These are phyloP conservation scores for Opeltia flavorubescens DNA, from an alignment of 495 filamentous ascomycete genomes.

Conservation along the genomic window DNA sequence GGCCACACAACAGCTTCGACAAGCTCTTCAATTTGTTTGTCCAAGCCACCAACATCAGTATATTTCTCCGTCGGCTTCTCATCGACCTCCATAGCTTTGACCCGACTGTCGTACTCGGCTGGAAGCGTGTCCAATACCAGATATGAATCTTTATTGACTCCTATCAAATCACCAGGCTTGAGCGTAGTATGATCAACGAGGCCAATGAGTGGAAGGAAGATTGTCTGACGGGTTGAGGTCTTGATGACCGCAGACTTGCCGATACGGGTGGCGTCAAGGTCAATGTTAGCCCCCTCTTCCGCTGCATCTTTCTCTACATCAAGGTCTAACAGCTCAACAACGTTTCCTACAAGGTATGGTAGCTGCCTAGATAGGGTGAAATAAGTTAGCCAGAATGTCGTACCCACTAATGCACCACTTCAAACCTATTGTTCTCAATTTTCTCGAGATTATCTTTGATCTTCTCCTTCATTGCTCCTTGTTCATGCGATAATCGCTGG, in stretches of 20 bases:
- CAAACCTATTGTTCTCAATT: conserved; percentile 93
- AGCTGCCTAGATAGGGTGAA: conserved; percentile 53
- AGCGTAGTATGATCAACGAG: conserved; percentile 88
- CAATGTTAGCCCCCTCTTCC: conserved; percentile 96
- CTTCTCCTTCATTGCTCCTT: conserved; percentile 87
- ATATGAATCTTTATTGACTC: conserved; percentile 99
- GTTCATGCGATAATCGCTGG: conserved; percentile 88
- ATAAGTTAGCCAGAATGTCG: background rate
- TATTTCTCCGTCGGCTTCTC: conserved; percentile 99
- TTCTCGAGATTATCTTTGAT: conserved; percentile 98
- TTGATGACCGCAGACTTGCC: conserved; percentile 99
- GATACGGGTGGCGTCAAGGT: conserved; percentile 89
- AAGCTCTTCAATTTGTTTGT: conserved; percentile 98
- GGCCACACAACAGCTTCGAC: conserved; percentile 99
- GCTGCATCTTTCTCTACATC: conserved; percentile 91
- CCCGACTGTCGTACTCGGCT: conserved; percentile 97
- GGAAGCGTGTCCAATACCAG: conserved; percentile 95
- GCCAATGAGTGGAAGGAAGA: conserved; percentile 95
- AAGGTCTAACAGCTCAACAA: conserved; percentile 91
- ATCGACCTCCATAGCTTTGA: conserved; percentile 99
- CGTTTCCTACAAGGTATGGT: conserved; percentile 95
- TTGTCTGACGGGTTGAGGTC: conserved; percentile 97
- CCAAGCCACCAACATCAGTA: conserved; percentile 89
- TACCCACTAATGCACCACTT: conserved; percentile 2
- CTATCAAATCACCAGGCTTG: conserved; percentile 90